Percentiles rank a stretch among this genome's conserved stretches.
Conservation (phyloP, 179 eudicot species). For the Silene vulgaris region DNA sequence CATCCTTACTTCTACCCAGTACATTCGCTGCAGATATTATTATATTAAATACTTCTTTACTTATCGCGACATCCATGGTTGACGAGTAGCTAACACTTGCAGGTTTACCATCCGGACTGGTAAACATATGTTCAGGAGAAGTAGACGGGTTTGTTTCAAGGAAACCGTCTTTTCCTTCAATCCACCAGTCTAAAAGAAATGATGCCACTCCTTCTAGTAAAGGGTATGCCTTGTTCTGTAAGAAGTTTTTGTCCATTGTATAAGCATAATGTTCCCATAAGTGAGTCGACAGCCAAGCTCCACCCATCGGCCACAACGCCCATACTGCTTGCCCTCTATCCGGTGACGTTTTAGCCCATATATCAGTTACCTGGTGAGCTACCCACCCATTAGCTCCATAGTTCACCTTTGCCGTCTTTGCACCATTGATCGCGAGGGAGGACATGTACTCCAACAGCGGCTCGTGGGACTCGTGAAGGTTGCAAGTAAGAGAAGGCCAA, state of each 20-base stretch:
- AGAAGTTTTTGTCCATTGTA: conserved; percentile 68
- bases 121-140: conserved; percentile 81
- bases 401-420: conserved; percentile 66
- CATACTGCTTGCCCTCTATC: conserved; percentile 64
- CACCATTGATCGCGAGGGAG: conserved; percentile 57
- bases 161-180: conserved; percentile 59
- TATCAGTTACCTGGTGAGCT: conserved; percentile 65
- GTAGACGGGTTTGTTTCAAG: conserved; percentile 92
- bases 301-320: conserved; percentile 95
- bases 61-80: conserved; percentile 85
- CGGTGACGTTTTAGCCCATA: conserved; percentile 84
- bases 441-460: conserved; percentile 65
- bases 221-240: conserved; percentile 59
- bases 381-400: conserved; percentile 83
- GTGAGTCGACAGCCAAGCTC: conserved; percentile 91
- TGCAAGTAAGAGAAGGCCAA: conserved; percentile 84
- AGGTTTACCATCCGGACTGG: conserved; percentile 71
- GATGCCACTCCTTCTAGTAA: conserved; percentile 63
- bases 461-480: conserved; percentile 74
- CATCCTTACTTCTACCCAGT: conserved; percentile 53
- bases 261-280: conserved; percentile 83
- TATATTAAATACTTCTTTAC: conserved; percentile 60
- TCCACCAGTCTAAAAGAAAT: conserved; percentile 80
- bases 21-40: conserved; percentile 70
- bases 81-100: conserved; percentile 92